Evolutionary conservation across 768 basidiomycete genomes (phyloP), one percentile per base, ranked within the genome.

Genomic region (Phylloporus arenicola): DNA sequence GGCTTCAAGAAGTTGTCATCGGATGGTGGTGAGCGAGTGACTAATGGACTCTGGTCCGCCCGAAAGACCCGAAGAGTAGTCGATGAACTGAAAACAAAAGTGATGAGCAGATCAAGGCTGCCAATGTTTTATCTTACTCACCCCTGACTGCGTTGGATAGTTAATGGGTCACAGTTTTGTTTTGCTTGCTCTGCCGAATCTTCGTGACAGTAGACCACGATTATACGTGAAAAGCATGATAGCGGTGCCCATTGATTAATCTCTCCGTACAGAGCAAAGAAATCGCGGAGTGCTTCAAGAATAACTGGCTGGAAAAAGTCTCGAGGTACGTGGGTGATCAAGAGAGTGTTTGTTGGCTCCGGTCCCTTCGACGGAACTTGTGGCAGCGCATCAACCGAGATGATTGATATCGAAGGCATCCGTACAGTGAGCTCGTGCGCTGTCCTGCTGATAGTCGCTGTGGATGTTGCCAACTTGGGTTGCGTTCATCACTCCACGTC

Each of bases 191-290:
- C 84, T 0, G 85, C 89, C 37, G 79, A 72, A 17, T 79, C 77
- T 16, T 83, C 82, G 12, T 66, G 63, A 22, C 76, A 73, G 63
- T 84, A 97, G 1, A 96, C 90, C 19, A 95, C 69, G 49, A 97
- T 80, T 29, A 92, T 84, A 25, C 94, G 78, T 1, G 82, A 79
- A 60, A 97, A 92, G 6, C 82, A 83, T 17, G 78, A 80, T 6
- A 98, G 69, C 4, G 92, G 92, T 1, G 88, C 90, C 93, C 94
- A 99, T 58, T 85, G 79, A 60, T 88, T 83, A n/a, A 99, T 82
- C 22, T 76, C 71, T 16, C 96, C 95, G 57, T 86, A 93, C 3
- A 75, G 62, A 3, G 72, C 73, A 63, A 98, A 97, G 63, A 94
- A 85, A 19, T 75, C 69, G 37, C 72, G 76, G 20, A 97, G 73